Conservation (phyloP, 495 filamentous ascomycete genomes). For the Penicillium dipodomyicola region DNA sequence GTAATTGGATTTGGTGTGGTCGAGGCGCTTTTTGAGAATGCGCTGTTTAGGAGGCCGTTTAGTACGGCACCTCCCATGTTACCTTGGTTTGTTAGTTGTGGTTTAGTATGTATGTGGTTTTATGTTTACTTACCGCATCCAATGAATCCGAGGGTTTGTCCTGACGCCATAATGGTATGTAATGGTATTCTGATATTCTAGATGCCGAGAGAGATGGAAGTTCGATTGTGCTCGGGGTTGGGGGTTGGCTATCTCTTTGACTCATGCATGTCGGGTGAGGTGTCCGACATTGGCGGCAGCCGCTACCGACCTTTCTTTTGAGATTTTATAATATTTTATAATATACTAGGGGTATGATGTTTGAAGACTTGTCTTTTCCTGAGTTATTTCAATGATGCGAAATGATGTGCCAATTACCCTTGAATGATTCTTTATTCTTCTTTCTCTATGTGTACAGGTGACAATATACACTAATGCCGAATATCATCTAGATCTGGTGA, state of each 20-base stretch:
- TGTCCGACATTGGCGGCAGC: neutral
- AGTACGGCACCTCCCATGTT: conserved; percentile 44
- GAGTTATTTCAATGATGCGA: neutral
- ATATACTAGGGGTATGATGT: neutral
- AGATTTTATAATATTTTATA: neutral
- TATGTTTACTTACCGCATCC: conserved; percentile 27
- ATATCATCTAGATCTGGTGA: too few relatives aligned
- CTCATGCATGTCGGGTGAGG: conserved; percentile 3
- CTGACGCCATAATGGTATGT: neutral
- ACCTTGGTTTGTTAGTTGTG: conserved; percentile 21
- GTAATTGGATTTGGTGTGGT: conserved; percentile 14
- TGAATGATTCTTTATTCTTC: too few relatives aligned
- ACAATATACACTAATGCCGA: too few relatives aligned
- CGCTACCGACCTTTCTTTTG: neutral
- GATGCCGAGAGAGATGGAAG: neutral
- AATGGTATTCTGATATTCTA: neutral
- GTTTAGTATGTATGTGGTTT: neutral
- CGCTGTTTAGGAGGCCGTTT: conserved; percentile 31
- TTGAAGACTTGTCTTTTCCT: neutral
- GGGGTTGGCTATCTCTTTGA: neutral
- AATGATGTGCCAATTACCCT: neutral
- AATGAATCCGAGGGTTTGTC: conserved; percentile 27
- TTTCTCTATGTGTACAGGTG: too few relatives aligned
- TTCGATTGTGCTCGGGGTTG: neutral
- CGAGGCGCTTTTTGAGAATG: conserved; percentile 17